Base-by-base conservation (phyloP, 1,139 yeast species). In the Saccharomyces hybrid region DNA sequence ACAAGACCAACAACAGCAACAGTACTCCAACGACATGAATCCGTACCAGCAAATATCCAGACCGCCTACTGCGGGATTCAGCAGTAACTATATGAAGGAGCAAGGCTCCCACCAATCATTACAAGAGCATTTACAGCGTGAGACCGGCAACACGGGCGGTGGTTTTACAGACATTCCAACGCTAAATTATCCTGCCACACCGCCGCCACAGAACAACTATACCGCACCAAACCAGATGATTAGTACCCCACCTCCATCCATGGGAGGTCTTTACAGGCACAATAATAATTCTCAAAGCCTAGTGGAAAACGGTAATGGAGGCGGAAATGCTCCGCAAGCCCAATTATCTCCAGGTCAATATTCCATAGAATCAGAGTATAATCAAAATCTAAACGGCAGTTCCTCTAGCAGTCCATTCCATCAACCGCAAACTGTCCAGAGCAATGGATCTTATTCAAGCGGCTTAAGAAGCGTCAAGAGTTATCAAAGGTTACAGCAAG, bases 81-180 rank as follows among this genome's bases (percentile, higher is more conserved):
- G 72, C 51, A 55, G 65, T 5, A 70, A 66, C 50, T 72, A 72
- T 53, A 63, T 71, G 69, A 67, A 66, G 50, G 69, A 64, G 50
- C 75, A 72, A 54, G 69, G 68, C 27, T 73, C 75, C 0, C 74
- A 71, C 19, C 74, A 68, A 46, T 72, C 75, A 1, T 57, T 72
- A 19, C 63, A 61, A 49, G 60, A 59, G 51, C 51, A 50, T 48
- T 56, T 52, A 27, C 57, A 57, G 27, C 62, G 63, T 29, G 63
- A 60, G 42, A 54, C 52, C 19, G 42, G 52, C 21, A 49, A 51
- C 26, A 52, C 55, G 19, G 55, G 58, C 16, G 63, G 60, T 27
- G 66, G 63, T 4, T 68, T 65, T 52, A 62, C 70, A 5, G 71
- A 68, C 54, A 61, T 65, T 4, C 70, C 71, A 3, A 50, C 62